These are phyloP conservation scores for Teratosphaeria viscida DNA, from an alignment of 2,329 filamentous ascomycete genomes.

Conservation along the genomic window DNA sequence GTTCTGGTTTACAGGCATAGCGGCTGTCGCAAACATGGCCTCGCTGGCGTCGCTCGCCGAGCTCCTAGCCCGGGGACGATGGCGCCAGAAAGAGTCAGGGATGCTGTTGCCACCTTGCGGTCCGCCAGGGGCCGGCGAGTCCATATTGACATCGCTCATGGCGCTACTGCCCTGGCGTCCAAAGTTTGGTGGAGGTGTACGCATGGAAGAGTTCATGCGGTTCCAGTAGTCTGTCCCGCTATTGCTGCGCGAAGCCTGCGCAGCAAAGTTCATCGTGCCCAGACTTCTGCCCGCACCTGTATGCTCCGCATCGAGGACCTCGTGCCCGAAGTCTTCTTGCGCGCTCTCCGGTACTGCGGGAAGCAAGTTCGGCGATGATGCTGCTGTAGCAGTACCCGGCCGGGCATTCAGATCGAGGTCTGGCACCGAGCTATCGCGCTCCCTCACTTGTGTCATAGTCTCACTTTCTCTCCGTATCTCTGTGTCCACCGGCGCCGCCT, in stretches of 20 bases:
- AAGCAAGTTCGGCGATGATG: not conserved
- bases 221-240: conserved; percentile 71
- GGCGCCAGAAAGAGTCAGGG: conserved; percentile 11
- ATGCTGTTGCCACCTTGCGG: conserved; percentile 8
- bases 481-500: conserved; percentile 74
- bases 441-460: conserved; percentile 87
- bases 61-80: conserved; percentile 20
- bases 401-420: conserved; percentile 20
- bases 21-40: conserved; percentile 13
- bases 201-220: conserved; percentile 55
- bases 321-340: conserved; percentile 54
- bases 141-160: conserved; percentile 59
- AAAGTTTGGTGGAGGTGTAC: conserved; percentile 53
- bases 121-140: conserved; percentile 43
- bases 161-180: conserved; percentile 44
- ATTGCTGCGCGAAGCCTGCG: conserved; percentile 61
- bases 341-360: conserved; percentile 43
- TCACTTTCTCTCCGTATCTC: conserved; percentile 88
- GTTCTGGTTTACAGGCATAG: conserved; percentile 3
- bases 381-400: not conserved
- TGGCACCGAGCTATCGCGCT: conserved; percentile 53
- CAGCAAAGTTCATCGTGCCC: conserved; percentile 58
- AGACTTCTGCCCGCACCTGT: conserved; percentile 25
- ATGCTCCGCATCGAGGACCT: conserved; percentile 40
- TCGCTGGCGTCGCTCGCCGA: conserved; percentile 24